A percentile compares a stretch with the other conserved stretches of the same genome.
Conservation (phyloP, 495 filamentous ascomycete species). For the Penicillium fimorum region DNA sequence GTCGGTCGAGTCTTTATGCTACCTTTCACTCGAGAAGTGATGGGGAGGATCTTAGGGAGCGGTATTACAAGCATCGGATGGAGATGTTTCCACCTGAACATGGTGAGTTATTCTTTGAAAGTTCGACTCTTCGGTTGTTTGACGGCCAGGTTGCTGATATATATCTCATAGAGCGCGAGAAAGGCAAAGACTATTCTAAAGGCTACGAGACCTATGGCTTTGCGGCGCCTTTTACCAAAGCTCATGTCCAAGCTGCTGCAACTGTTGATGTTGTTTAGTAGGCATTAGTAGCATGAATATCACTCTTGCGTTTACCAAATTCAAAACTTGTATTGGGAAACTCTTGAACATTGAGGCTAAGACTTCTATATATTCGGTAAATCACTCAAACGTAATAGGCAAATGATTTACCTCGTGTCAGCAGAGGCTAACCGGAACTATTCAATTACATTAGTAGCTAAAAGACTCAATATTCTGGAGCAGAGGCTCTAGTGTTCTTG, state of each 20-base stretch:
- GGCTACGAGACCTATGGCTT: constrained; percentile 42
- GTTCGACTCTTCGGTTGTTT: background rate
- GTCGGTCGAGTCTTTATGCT: constrained; percentile 41
- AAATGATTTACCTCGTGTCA: background rate
- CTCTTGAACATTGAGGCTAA: background rate
- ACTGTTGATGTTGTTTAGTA: background rate
- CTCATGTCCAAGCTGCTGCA: background rate
- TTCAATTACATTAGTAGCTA: background rate
- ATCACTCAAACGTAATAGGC: background rate
- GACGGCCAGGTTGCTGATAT: background rate
- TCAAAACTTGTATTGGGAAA: background rate
- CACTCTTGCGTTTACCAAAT: background rate
- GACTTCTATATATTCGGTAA: background rate
- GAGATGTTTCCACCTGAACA: constrained; percentile 43
- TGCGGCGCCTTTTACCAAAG: constrained; percentile 28
- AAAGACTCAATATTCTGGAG: background rate
- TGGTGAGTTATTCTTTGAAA: constrained; percentile 16
- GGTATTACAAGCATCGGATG: constrained; percentile 40
- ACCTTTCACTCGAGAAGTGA: constrained; percentile 43
- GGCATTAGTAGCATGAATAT: background rate
- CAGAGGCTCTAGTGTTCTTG: background rate
- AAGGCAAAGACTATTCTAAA: constrained; percentile 37
- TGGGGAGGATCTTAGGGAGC: constrained; percentile 35
- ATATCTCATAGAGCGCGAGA: constrained; percentile 27
- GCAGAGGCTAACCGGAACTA: too few species aligned